phyloP scores from a whole-genome alignment of 2,329 filamentous ascomycete species.

The Cladophialophora psammophila region DNA sequence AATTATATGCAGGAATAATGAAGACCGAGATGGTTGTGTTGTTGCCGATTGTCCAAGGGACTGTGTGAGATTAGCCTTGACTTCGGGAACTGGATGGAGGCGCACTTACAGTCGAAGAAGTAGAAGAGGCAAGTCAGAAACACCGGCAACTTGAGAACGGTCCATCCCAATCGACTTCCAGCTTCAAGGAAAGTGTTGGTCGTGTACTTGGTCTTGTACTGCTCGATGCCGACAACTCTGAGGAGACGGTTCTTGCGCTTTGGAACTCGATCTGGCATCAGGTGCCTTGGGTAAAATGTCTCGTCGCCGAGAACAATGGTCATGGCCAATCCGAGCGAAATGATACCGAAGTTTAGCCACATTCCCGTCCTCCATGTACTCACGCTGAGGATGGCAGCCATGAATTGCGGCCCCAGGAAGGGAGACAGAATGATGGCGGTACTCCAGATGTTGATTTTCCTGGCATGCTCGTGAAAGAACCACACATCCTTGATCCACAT shows the following conservation, averaged over 20 bases:
- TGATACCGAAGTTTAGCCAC: conserved; percentile 43
- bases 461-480: conserved; percentile 63
- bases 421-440: conserved; percentile 50
- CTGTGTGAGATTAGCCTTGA: conserved; percentile 52
- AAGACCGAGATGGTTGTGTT: conserved; percentile 63
- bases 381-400: conserved; percentile 59
- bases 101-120: conserved; percentile 42
- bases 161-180: conserved; percentile 49
- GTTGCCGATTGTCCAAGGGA: conserved; percentile 60
- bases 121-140: conserved; percentile 44
- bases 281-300: conserved; percentile 43
- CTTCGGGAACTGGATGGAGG: conserved; percentile 45
- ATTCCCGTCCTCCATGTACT: conserved; percentile 47
- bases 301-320: conserved; percentile 43
- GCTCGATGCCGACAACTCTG: conserved; percentile 42
- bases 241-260: conserved; percentile 40
- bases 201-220: conserved; percentile 41
- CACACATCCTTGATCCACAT: conserved; percentile 66
- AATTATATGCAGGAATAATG: conserved; percentile 57
- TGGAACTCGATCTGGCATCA: conserved; percentile 35
- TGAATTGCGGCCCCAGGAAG: conserved; percentile 49
- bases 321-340: conserved; percentile 39
- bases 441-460: conserved; percentile 50
- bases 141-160: conserved; percentile 47
- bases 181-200: conserved; percentile 54